phyloP scores from a whole-genome alignment of 2,329 filamentous ascomycete genomes.

The Sporothrix euskadiensis region DNA sequence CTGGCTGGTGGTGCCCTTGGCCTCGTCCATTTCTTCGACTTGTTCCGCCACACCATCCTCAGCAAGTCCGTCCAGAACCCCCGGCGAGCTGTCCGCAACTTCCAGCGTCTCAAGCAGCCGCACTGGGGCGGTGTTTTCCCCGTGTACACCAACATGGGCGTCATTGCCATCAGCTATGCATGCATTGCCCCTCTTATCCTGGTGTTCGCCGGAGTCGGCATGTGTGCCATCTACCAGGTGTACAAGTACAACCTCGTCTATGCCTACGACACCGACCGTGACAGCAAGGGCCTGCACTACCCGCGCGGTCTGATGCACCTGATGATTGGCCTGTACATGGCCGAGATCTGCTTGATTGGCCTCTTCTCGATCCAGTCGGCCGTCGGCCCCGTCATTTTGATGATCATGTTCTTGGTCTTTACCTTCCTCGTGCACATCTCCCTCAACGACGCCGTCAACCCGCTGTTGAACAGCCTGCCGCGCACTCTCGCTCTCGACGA shows the following conservation, averaged over 20 bases:
- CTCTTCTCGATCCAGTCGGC: constrained; percentile 71
- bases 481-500: constrained; percentile 57
- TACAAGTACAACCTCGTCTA: constrained; percentile 88
- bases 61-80: constrained; percentile 78
- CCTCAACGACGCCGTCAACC: constrained; percentile 67
- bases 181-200: constrained; percentile 82
- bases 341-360: constrained; percentile 76
- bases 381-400: constrained; percentile 70
- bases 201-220: constrained; percentile 74
- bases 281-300: constrained; percentile 87
- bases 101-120: constrained; percentile 66
- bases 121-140: constrained; percentile 79
- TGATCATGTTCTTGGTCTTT: constrained; percentile 74
- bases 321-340: constrained; percentile 76
- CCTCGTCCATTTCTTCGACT: constrained; percentile 69
- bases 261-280: constrained; percentile 73
- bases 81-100: constrained; percentile 73
- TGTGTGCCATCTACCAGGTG: constrained; percentile 77
- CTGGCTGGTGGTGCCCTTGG: constrained; percentile 72
- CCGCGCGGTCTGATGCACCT: constrained; percentile 86
- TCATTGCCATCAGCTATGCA: constrained; percentile 76
- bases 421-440: constrained; percentile 74
- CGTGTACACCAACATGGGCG: constrained; percentile 70
- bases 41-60: constrained; percentile 51
- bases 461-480: constrained; percentile 71